These are phyloP conservation scores for Apiospora arundinis DNA, from an alignment of 2,329 filamentous ascomycete species.

Conservation along the genomic window DNA sequence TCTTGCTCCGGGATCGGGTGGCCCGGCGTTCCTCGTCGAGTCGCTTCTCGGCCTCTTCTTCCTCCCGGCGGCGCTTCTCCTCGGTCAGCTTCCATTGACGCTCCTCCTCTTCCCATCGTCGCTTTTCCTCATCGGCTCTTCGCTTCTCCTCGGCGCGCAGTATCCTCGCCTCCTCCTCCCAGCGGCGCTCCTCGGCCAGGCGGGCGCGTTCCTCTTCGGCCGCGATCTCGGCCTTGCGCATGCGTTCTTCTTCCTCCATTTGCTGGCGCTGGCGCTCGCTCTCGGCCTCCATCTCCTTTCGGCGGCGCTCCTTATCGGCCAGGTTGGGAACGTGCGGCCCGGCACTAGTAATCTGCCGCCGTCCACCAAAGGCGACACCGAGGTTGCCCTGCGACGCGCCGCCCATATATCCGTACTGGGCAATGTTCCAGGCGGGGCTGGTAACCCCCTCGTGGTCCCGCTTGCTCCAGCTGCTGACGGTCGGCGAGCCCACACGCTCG, in stretches of 20 bases:
- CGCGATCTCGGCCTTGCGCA: slow-evolving; percentile 52
- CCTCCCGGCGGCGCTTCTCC: slow-evolving; percentile 72
- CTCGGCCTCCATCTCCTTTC: slow-evolving; percentile 62
- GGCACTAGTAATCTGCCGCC: slow-evolving; percentile 89
- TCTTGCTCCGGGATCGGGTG: slow-evolving; percentile 60
- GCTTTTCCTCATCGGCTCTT: slow-evolving; percentile 70
- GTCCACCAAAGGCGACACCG: slow-evolving; percentile 88
- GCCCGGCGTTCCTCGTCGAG: slow-evolving; percentile 68
- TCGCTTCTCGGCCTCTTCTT: slow-evolving; percentile 72
- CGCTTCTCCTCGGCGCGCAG: slow-evolving; percentile 66
- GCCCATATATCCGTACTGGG: slow-evolving; percentile 98
- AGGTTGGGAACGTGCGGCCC: slow-evolving; percentile 79
- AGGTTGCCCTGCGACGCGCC: slow-evolving; percentile 95
- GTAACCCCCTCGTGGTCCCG: slow-evolving; percentile 81
- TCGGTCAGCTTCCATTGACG: slow-evolving; percentile 79
- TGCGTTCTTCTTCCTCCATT: slow-evolving; percentile 58
- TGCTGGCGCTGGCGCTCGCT: slow-evolving; percentile 64
- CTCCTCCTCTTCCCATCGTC: slow-evolving; percentile 80
- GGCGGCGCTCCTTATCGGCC: slow-evolving; percentile 80
- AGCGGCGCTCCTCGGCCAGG: slow-evolving; percentile 68
- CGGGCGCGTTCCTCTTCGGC: slow-evolving; percentile 68
- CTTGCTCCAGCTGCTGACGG: slow-evolving; percentile 89
- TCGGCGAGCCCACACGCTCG: slow-evolving; percentile 59
- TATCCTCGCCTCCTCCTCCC: slow-evolving; percentile 69
- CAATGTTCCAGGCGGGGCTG: slow-evolving; percentile 95